A percentile compares a stretch with the other conserved stretches of the same genome.
phyloP scores from a whole-genome alignment of 1,284 basidiomycete genomes.

The Coniferiporia sulphurascens region DNA sequence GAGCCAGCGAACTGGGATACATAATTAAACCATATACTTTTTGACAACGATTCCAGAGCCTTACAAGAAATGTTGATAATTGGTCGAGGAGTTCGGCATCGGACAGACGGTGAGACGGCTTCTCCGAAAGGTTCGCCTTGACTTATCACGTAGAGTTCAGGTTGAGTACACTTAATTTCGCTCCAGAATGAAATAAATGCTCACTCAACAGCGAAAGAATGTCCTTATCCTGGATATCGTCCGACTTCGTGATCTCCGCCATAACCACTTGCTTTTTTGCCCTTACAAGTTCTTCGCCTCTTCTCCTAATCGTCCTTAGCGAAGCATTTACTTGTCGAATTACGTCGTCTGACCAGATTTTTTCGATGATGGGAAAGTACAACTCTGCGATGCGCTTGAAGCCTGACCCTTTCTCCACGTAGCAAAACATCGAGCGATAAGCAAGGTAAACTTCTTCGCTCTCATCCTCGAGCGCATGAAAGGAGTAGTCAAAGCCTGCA shows the following conservation, averaged over 20 bases:
- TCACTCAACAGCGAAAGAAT: slow-evolving; percentile 43
- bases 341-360: slow-evolving; percentile 39
- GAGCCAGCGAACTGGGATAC: slow-evolving; percentile 38
- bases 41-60: neutral
- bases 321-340: slow-evolving; percentile 34
- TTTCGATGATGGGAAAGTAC: slow-evolving; percentile 41
- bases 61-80: slow-evolving; percentile 43
- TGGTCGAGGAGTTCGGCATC: slow-evolving; percentile 47
- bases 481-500: slow-evolving; percentile 45
- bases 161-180: no score
- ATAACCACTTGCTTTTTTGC: slow-evolving; percentile 35
- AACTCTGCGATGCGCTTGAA: slow-evolving; percentile 37
- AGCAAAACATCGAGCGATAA: slow-evolving; percentile 43
- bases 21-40: neutral
- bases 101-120: slow-evolving; percentile 38
- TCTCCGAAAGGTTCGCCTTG: slow-evolving; percentile 41
- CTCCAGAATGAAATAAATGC: no score
- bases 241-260: slow-evolving; percentile 28
- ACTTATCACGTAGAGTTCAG: slow-evolving; percentile 35
- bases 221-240: slow-evolving; percentile 36
- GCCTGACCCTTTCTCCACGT: slow-evolving; percentile 37
- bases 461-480: slow-evolving; percentile 43
- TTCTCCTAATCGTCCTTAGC: slow-evolving; percentile 34
- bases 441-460: slow-evolving; percentile 43
- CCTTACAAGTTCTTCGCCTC: slow-evolving; percentile 38